A percentile compares a stretch with the other conserved stretches of the same genome.
Evolutionary conservation across 768 basidiomycete species (phyloP).

Genomic region (Gloeopeniophorella convolvens): DNA sequence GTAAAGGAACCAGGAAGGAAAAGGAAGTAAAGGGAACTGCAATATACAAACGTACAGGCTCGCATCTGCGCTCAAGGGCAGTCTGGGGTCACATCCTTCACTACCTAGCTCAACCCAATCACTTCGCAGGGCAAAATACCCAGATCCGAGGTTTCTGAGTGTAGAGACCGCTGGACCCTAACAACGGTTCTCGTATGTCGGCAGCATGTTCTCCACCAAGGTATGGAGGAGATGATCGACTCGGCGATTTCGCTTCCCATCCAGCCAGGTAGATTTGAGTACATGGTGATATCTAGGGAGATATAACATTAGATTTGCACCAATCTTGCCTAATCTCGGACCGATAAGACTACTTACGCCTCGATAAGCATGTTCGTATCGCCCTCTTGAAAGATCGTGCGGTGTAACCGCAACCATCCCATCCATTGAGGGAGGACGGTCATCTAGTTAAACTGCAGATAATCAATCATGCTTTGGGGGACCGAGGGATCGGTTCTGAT

Average conservation of each 20-base stretch:
- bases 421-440: not conserved
- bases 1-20: too few relatives aligned
- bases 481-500: not conserved
- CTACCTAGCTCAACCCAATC: too few relatives aligned
- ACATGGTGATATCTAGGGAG: conserved; percentile 1
- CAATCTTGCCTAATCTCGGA: not conserved
- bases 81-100: too few relatives aligned
- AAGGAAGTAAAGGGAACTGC: too few relatives aligned
- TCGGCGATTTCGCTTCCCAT: not conserved
- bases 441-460: not conserved
- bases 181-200: not conserved
- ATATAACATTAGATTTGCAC: not conserved
- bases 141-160: too few relatives aligned
- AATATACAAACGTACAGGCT: too few relatives aligned
- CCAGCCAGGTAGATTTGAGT: not conserved
- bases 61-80: too few relatives aligned
- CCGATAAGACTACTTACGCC: not conserved
- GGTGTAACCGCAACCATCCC: not conserved
- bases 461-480: not conserved
- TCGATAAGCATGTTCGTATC: conserved; percentile 9
- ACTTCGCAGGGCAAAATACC: too few relatives aligned
- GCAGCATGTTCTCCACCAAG: not conserved
- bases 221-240: not conserved
- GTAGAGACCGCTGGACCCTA: too few relatives aligned
- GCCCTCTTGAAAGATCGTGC: not conserved